A percentile compares a stretch with the other conserved stretches of the same genome.
Conservation (phyloP, 1,284 basidiomycete species). For the Leccinum fallax region DNA sequence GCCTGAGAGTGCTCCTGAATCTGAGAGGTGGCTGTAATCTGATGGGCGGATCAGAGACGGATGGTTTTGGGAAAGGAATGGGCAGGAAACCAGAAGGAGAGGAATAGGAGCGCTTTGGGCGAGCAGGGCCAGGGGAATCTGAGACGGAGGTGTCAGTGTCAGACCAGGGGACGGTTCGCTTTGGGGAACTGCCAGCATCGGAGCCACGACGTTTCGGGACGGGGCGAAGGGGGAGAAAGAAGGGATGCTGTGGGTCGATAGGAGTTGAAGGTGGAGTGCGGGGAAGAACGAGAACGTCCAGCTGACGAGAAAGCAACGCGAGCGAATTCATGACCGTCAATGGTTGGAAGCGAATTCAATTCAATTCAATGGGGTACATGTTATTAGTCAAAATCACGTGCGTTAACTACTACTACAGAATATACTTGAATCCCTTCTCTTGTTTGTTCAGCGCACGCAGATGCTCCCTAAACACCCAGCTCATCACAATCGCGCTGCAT, state of each 20-base stretch:
- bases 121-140: constrained; percentile 33
- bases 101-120: constrained; percentile 46
- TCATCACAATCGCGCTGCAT: constrained; percentile 21
- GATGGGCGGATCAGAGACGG: constrained; percentile 30
- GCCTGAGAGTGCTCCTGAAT: constrained; percentile 42
- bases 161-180: constrained; percentile 59
- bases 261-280: constrained; percentile 55
- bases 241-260: constrained; percentile 36
- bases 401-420: constrained; percentile 35
- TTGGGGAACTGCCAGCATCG: constrained; percentile 39
- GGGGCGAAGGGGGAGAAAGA: constrained; percentile 7
- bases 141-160: constrained; percentile 47
- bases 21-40: constrained; percentile 31
- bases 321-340: constrained; percentile 64
- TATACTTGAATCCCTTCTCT: constrained; percentile 19
- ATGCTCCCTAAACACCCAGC: constrained; percentile 26
- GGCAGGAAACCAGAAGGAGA: constrained; percentile 39
- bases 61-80: constrained; percentile 33
- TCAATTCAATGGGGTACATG: neutral
- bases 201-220: constrained; percentile 32
- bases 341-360: neutral
- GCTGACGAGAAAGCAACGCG: constrained; percentile 66
- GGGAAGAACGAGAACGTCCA: constrained; percentile 59
- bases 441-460: constrained; percentile 21
- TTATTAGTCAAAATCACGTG: constrained; percentile 1